phyloP scores from a whole-genome alignment of 2,329 filamentous ascomycete genomes.

The Microcyclosporella mali region DNA sequence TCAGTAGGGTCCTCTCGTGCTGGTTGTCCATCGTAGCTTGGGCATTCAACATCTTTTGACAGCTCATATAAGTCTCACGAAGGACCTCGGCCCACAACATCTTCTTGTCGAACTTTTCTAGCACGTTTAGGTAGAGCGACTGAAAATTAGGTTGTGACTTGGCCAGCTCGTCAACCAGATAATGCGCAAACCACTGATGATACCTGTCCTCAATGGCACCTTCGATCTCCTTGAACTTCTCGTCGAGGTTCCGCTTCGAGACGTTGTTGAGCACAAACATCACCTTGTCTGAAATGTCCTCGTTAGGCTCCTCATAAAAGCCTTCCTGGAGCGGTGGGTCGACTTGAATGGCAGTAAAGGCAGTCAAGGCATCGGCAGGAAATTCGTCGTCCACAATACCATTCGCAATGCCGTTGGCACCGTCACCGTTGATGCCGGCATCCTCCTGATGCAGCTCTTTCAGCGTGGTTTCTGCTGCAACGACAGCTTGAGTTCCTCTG shows the following conservation, averaged over 20 bases:
- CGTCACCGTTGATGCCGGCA: conserved; percentile 26
- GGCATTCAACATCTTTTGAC: conserved; percentile 80
- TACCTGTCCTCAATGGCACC: conserved; percentile 72
- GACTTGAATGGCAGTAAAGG: conserved; percentile 72
- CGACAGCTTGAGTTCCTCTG: conserved; percentile 62
- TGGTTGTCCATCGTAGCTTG: conserved; percentile 79
- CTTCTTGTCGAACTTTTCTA: conserved; percentile 74
- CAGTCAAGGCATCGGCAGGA: conserved; percentile 55
- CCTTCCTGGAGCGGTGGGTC: conserved; percentile 60
- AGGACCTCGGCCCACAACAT: conserved; percentile 82
- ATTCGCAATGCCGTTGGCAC: conserved; percentile 56
- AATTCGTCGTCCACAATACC: conserved; percentile 61
- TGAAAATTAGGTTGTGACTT: conserved; percentile 98
- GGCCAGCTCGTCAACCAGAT: conserved; percentile 90
- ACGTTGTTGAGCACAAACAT: conserved; percentile 96
- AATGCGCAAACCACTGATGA: conserved; percentile 93
- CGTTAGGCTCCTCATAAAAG: conserved; percentile 73
- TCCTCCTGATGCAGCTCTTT: conserved; percentile 27
- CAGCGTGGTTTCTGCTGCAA: conserved; percentile 26
- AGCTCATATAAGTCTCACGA: conserved; percentile 83
- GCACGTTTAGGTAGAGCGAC: conserved; percentile 80
- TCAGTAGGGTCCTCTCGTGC: conserved; percentile 79
- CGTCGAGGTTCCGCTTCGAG: conserved; percentile 77
- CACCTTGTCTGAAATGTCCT: conserved; percentile 84
- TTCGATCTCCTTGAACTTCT: conserved; percentile 75